A percentile compares a stretch with the other conserved stretches of the same genome.
phyloP scores from a whole-genome alignment of 345 rosid genomes.

The Pistacia vera region DNA sequence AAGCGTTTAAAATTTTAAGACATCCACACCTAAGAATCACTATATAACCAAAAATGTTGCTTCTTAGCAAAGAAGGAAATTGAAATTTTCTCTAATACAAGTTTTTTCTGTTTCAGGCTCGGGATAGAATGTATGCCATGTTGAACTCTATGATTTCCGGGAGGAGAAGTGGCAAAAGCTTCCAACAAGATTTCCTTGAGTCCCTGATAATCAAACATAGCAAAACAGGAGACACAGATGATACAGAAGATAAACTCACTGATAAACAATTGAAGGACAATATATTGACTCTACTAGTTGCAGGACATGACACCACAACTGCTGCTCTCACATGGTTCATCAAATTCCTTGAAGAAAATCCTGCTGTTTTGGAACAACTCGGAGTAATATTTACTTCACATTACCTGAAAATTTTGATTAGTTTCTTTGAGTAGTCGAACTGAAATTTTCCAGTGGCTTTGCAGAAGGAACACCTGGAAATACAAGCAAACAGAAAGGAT shows the following conservation, averaged over 20 bases:
- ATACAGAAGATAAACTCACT: constrained; percentile 45
- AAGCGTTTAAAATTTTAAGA: too few relatives aligned
- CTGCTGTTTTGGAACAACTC: constrained; percentile 47
- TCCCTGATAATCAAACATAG: constrained; percentile 60
- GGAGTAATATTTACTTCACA: constrained; percentile 33
- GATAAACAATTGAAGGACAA: constrained; percentile 65
- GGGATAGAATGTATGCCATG: constrained; percentile 66
- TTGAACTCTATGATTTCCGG: constrained; percentile 41
- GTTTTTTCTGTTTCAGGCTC: constrained; percentile 41
- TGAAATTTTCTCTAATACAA: not conserved
- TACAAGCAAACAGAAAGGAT: constrained; percentile 39
- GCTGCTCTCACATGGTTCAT: constrained; percentile 68
- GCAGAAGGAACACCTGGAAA: constrained; percentile 56
- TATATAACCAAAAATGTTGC: too few relatives aligned
- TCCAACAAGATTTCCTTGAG: constrained; percentile 60
- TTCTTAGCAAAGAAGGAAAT: not conserved
- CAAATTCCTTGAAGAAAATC: constrained; percentile 62
- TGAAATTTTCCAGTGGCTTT: constrained; percentile 14
- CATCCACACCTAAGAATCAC: too few relatives aligned
- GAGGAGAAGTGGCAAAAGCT: constrained; percentile 50
- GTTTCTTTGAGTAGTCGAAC: not conserved
- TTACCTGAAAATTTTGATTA: not conserved
- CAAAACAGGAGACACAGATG: constrained; percentile 30
- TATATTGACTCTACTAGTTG: constrained; percentile 59
- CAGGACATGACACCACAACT: constrained; percentile 75